These are phyloP conservation scores for Rhodotorula sp. DNA, from an alignment of 1,284 basidiomycete species.

Conservation along the genomic window DNA sequence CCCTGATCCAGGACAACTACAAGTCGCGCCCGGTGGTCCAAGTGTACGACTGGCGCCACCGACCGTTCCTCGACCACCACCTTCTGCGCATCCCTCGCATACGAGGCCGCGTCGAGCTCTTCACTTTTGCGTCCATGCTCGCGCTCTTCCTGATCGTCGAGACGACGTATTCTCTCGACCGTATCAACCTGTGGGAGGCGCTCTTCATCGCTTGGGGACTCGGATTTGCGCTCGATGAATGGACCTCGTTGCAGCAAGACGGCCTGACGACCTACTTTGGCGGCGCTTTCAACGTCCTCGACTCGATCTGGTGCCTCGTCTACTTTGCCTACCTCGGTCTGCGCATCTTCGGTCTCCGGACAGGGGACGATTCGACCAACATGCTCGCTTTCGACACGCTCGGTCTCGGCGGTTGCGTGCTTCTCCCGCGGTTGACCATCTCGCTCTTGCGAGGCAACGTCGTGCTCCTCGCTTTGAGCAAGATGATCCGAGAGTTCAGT, in stretches of 20 bases:
- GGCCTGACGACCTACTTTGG: slow-evolving; percentile 21
- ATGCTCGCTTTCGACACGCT: slow-evolving; percentile 41
- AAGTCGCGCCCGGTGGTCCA: slow-evolving; percentile 38
- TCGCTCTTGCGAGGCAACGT: slow-evolving; percentile 39
- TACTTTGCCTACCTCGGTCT: slow-evolving; percentile 40
- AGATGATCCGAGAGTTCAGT: slow-evolving; percentile 40
- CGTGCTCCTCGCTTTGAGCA: slow-evolving; percentile 33
- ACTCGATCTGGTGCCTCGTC: slow-evolving; percentile 26
- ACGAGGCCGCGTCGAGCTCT: slow-evolving; percentile 33
- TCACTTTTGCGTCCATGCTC: slow-evolving; percentile 35
- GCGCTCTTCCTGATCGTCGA: slow-evolving; percentile 39
- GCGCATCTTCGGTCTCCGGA: slow-evolving; percentile 18
- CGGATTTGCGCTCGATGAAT: slow-evolving; percentile 44
- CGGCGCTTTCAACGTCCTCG: slow-evolving; percentile 28
- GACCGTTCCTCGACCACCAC: slow-evolving; percentile 43
- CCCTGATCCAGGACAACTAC: slow-evolving; percentile 42
- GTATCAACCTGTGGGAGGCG: slow-evolving; percentile 32
- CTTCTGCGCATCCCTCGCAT: slow-evolving; percentile 41
- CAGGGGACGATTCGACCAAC: slow-evolving; percentile 15
- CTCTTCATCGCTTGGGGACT: slow-evolving; percentile 39
- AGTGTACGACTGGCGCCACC: slow-evolving; percentile 36
- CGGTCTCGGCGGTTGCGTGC: slow-evolving; percentile 37
- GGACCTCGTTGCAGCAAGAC: slow-evolving; percentile 26
- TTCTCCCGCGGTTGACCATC: slow-evolving; percentile 42
- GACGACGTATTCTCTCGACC: slow-evolving; percentile 17